Base-by-base conservation (phyloP, 306 rosid species). In the Sicyos baderoa region DNA sequence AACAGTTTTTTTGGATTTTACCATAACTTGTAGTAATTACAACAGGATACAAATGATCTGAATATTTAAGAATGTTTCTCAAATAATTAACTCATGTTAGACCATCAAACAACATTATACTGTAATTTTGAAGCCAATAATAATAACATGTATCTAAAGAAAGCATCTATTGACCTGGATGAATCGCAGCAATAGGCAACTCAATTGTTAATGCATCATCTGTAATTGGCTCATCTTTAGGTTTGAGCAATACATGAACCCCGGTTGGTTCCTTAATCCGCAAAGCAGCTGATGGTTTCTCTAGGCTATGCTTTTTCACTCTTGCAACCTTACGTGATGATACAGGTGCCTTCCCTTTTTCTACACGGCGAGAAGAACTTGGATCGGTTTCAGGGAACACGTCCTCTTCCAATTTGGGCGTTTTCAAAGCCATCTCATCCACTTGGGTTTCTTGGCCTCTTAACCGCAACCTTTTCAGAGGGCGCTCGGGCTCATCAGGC, bases 221-320 rank as follows among this genome's bases (percentile, higher is more conserved):
- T 3, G 82, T 76, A 76, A 85, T 19, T 7, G 99, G 99, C 83
- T 93, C 99, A 52, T 83, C 90, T 82, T 93, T 93, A 71, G 99
- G 99, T 40, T 7, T 76, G 75, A 93, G 64, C 66, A 88, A 77
- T 32, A 68, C 72, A 71, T 42, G 78, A 69, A 72, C 17, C 51
- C 22, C 70, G 52, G 79, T 18, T 51, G 79, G 73, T 76, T 80
- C 89, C 60, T 76, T 85, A 25, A 76, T 11, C 70, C 78, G 75
- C 27, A 77, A 55, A 59, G 72, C 76, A 17, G 42, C 56, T 35
- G 79, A 59, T 18, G 61, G 40, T 72, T 78, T 67, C 56, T 81
- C 82, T 8, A 82, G 50, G 56, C 65, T 47, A 55, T 23, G 3
- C 66, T 74, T 50, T 70, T 81, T 84, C 65, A 80, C 84, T 45